Evolutionary conservation across 2,329 filamentous ascomycete species (phyloP).

Genomic region (Aspergillus persii): DNA sequence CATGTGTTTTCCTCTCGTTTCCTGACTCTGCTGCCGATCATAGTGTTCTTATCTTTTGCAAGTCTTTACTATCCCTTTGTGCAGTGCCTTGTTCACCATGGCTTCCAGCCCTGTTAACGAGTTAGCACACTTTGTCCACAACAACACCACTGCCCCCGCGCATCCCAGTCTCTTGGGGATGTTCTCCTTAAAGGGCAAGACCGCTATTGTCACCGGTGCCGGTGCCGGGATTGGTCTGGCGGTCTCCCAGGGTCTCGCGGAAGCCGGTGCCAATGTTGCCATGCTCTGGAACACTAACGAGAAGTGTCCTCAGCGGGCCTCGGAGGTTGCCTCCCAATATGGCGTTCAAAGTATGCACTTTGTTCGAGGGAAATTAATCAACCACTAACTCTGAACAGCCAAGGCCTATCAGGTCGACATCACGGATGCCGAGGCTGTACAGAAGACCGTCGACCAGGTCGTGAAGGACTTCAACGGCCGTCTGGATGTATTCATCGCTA

Average conservation of each 20-base stretch:
- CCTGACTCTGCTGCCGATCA: background rate
- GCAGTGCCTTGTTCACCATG: conserved; percentile 21
- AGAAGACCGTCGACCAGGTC: conserved; percentile 41
- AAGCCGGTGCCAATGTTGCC: conserved; percentile 69
- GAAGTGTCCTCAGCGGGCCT: conserved; percentile 60
- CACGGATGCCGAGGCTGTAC: conserved; percentile 41
- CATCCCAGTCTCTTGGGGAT: conserved; percentile 58
- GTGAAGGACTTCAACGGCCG: conserved; percentile 68
- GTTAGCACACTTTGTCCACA: conserved; percentile 55
- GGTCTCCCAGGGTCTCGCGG: conserved; percentile 63
- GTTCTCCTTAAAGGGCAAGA: conserved; percentile 68
- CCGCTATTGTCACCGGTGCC: conserved; percentile 68
- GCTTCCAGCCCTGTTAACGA: conserved; percentile 34
- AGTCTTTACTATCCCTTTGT: background rate
- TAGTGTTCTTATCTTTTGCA: background rate
- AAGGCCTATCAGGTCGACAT: conserved; percentile 52
- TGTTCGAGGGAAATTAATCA: background rate
- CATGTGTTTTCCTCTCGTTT: background rate
- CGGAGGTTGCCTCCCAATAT: conserved; percentile 63
- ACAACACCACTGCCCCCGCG: conserved; percentile 52
- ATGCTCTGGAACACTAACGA: conserved; percentile 72
- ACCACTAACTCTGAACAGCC: conserved; percentile 29
- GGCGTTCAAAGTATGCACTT: conserved; percentile 57
- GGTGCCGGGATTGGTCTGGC: conserved; percentile 68
- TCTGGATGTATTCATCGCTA: conserved; percentile 76